Percentiles rank a stretch among this genome's conserved stretches.
Evolutionary conservation across 225 moss, liverwort and hornwort species (phyloP).

Genomic region (Straminergon stramineum): DNA sequence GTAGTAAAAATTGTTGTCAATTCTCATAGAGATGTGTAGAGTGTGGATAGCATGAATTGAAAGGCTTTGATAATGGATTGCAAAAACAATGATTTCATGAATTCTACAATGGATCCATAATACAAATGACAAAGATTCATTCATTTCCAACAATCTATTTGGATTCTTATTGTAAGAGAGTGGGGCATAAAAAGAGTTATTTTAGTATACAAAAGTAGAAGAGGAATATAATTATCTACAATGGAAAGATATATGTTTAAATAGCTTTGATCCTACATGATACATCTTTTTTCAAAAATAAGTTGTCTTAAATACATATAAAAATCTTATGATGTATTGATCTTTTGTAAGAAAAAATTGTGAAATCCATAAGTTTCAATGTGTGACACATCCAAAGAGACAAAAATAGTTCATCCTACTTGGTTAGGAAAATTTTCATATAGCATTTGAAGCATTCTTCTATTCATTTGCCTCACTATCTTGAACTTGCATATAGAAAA

Average conservation of each 20-base stretch:
- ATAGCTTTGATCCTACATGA: too few species aligned
- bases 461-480: background rate
- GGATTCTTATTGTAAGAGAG: background rate
- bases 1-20: background rate
- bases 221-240: fast-evolving
- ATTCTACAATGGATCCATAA: background rate
- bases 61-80: background rate
- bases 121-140: background rate
- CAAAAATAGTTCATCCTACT: background rate
- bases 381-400: background rate
- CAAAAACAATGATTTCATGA: background rate
- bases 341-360: background rate
- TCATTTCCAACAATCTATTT: background rate
- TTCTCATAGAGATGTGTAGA: background rate
- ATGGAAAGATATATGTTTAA: background rate
- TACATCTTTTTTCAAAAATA: background rate
- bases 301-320: background rate
- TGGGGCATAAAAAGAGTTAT: background rate
- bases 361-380: background rate
- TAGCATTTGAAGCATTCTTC: background rate
- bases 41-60: background rate
- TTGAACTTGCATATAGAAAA: background rate
- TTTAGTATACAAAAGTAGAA: background rate
- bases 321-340: background rate
- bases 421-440: background rate